Evolutionary conservation across 176 grass and related monocot species (phyloP).

Genomic region (Tillandsia fasciculata): DNA sequence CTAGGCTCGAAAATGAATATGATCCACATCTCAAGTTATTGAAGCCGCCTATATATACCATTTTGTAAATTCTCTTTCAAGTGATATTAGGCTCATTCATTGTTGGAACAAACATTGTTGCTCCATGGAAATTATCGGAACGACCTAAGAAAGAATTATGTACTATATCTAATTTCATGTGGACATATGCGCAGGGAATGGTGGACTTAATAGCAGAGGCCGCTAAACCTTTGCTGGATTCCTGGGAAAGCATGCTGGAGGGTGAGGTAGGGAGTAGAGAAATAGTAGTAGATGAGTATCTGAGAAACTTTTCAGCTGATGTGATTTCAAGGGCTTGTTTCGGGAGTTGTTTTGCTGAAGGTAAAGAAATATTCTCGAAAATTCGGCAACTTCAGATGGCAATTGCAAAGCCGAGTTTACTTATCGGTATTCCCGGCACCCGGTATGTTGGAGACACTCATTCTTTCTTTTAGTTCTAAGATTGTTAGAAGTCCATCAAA

Average conservation of each 20-base stretch:
- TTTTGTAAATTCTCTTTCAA: too few species aligned
- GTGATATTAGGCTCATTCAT: too few species aligned
- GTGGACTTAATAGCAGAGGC: constrained; percentile 42
- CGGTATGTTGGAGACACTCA: constrained; percentile 28
- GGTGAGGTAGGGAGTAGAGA: constrained; percentile 37
- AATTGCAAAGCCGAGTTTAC: constrained; percentile 41
- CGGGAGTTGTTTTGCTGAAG: constrained; percentile 52
- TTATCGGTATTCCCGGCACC: constrained; percentile 42
- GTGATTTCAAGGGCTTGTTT: constrained; percentile 67
- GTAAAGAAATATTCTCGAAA: constrained; percentile 57
- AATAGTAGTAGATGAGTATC: constrained; percentile 52
- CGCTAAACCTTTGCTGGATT: constrained; percentile 29
- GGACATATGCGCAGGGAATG: constrained; percentile 37
- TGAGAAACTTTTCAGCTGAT: constrained; percentile 75
- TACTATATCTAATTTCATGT: too few species aligned
- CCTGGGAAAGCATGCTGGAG: constrained; percentile 41
- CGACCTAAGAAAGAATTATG: too few species aligned
- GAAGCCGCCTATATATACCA: too few species aligned
- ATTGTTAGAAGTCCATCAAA: neutral
- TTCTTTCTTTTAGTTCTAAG: neutral
- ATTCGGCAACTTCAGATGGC: constrained; percentile 50
- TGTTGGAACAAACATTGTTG: too few species aligned
- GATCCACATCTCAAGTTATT: too few species aligned
- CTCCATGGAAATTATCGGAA: too few species aligned
- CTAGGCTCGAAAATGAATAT: too few species aligned